phyloP scores from a whole-genome alignment of 768 basidiomycete genomes.

The Tylopilus rubrobrunneus region DNA sequence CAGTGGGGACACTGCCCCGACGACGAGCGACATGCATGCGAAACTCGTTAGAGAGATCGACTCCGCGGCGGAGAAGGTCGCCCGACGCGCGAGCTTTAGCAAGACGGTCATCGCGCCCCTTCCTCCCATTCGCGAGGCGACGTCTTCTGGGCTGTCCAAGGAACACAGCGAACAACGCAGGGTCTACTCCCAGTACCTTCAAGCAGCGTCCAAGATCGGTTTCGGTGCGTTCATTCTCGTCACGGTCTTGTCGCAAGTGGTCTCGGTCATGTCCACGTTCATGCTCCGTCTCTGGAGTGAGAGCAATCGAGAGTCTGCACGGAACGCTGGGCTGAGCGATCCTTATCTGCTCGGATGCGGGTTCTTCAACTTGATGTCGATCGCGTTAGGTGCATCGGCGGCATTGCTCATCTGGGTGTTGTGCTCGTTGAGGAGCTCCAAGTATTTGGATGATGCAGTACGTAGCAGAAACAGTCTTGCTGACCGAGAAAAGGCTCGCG shows the following conservation, averaged over 20 bases:
- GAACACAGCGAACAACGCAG: conserved; percentile 79
- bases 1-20: conserved; percentile 20
- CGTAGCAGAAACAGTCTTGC: conserved; percentile 19
- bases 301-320: conserved; percentile 59
- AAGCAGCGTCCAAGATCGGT: conserved; percentile 72
- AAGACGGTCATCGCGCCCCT: conserved; percentile 49
- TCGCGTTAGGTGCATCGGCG: conserved; percentile 49
- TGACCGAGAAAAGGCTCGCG: neutral
- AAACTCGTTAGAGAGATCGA: conserved; percentile 26
- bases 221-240: conserved; percentile 63
- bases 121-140: conserved; percentile 23
- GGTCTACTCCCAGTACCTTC: conserved; percentile 77
- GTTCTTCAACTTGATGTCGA: conserved; percentile 56
- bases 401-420: conserved; percentile 72
- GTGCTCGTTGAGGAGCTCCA: conserved; percentile 72
- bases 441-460: conserved; percentile 72
- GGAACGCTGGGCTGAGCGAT: conserved; percentile 52
- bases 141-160: conserved; percentile 49
- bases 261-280: conserved; percentile 56
- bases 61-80: conserved; percentile 52
- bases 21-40: conserved; percentile 7
- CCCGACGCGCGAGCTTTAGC: conserved; percentile 52
- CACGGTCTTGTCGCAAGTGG: conserved; percentile 52
- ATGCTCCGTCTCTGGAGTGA: conserved; percentile 83
- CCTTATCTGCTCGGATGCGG: conserved; percentile 65